These are phyloP conservation scores for Nigrospora osmanthi DNA, from an alignment of 2,329 filamentous ascomycete genomes.

Conservation along the genomic window DNA sequence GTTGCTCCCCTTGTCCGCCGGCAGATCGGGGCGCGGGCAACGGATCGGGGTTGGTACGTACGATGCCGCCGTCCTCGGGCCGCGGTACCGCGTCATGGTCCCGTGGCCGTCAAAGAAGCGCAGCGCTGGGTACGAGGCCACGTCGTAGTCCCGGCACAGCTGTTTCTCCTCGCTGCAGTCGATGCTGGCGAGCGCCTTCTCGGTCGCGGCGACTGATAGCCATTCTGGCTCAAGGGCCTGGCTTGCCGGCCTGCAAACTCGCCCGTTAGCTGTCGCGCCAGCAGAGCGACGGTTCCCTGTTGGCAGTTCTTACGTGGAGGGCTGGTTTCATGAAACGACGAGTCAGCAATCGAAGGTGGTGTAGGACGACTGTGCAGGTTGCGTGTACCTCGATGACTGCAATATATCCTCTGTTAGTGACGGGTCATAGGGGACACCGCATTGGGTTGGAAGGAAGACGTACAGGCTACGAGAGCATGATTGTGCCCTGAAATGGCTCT, in stretches of 20 bases:
- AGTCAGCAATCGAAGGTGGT: too few relatives aligned
- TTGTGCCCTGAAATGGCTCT: conserved; percentile 16
- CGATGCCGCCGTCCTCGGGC: conserved; percentile 29
- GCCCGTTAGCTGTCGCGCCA: not conserved
- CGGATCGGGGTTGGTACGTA: conserved; percentile 12
- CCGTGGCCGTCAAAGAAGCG: conserved; percentile 30
- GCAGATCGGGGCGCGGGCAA: too few relatives aligned
- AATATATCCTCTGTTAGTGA: not conserved
- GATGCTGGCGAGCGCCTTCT: conserved; percentile 23
- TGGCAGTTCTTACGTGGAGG: not conserved
- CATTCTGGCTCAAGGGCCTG: conserved; percentile 28
- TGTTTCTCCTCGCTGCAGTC: conserved; percentile 27
- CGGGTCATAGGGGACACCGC: too few relatives aligned
- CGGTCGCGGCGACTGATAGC: conserved; percentile 14
- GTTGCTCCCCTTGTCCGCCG: too few relatives aligned
- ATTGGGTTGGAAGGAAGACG: conserved; percentile 7
- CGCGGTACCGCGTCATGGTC: conserved; percentile 30
- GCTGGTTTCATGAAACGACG: not conserved
- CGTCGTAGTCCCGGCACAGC: conserved; percentile 31
- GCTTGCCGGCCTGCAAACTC: conserved; percentile 17
- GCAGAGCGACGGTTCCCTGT: not conserved
- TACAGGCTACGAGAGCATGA: conserved; percentile 19
- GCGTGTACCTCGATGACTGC: conserved; percentile 15
- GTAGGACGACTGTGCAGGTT: not conserved
- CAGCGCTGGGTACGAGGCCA: conserved; percentile 38